phyloP scores from a whole-genome alignment of 768 basidiomycete species.

The Fomitopsis serialis region DNA sequence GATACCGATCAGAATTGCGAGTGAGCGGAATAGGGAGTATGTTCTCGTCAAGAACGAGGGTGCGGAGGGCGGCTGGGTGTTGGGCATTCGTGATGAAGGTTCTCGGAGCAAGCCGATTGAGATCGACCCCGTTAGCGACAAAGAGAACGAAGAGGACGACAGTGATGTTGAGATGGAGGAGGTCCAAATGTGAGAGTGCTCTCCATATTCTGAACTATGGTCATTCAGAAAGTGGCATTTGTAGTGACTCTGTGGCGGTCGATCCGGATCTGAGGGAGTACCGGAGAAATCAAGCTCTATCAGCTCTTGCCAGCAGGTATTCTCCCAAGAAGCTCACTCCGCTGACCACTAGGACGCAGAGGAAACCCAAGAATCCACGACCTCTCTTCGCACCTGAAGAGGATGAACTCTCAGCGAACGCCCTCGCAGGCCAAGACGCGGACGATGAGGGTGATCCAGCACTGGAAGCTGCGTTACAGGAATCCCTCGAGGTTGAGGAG shows the following conservation, averaged over 20 bases:
- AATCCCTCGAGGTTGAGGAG: slow-evolving; percentile 46
- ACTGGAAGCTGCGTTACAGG: slow-evolving; percentile 55
- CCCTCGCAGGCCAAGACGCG: slow-evolving; percentile 7
- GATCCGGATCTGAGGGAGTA: slow-evolving; percentile 65
- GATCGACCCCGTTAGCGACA: slow-evolving; percentile 58
- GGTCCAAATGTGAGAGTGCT: slow-evolving; percentile 53
- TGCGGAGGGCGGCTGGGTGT: slow-evolving; percentile 85
- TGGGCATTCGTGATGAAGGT: slow-evolving; percentile 87
- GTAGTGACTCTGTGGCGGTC: slow-evolving; percentile 17
- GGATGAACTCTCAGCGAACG: slow-evolving; percentile 32
- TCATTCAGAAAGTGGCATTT: slow-evolving; percentile 10
- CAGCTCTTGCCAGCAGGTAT: slow-evolving; percentile 49
- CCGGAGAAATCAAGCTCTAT: slow-evolving; percentile 55
- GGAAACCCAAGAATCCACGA: slow-evolving; percentile 30
- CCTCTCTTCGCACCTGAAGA: slow-evolving; percentile 53
- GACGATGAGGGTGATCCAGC: slow-evolving; percentile 50
- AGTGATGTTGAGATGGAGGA: slow-evolving; percentile 76
- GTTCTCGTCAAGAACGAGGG: slow-evolving; percentile 91
- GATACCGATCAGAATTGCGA: slow-evolving; percentile 92
- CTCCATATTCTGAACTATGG: not conserved
- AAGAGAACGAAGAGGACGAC: slow-evolving; percentile 31
- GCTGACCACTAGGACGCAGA: slow-evolving; percentile 24
- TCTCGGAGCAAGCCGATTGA: slow-evolving; percentile 82
- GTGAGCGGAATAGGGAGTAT: slow-evolving; percentile 92
- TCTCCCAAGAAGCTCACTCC: slow-evolving; percentile 32